A percentile compares a stretch with the other conserved stretches of the same genome.
Conservation (phyloP, 2,329 filamentous ascomycete species). For the Verticillium zaregamsianum region DNA sequence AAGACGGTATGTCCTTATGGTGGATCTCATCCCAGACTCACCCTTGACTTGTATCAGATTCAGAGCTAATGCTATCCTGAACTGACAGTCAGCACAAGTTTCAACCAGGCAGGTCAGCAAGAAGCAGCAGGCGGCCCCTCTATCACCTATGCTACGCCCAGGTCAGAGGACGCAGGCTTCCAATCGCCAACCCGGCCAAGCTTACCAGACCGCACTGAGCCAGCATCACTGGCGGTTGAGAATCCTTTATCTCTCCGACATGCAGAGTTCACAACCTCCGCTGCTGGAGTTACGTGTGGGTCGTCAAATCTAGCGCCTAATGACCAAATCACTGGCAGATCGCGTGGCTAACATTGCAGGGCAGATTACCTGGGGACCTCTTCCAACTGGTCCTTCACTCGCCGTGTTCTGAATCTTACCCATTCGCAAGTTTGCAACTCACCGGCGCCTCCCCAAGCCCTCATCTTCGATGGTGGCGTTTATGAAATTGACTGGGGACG, state of each 20-base stretch:
- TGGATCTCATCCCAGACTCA: conserved; percentile 19
- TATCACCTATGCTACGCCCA: not conserved
- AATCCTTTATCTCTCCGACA: conserved; percentile 37
- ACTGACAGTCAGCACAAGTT: not conserved
- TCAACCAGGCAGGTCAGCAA: conserved; percentile 8
- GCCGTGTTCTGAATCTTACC: conserved; percentile 42
- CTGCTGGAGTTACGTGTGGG: conserved; percentile 37
- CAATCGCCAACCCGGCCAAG: conserved; percentile 12
- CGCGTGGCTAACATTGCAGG: not conserved
- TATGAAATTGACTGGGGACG: conserved; percentile 51
- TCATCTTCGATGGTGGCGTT: conserved; percentile 46
- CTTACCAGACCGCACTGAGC: conserved; percentile 20
- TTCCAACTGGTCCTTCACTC: conserved; percentile 52
- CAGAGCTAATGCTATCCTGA: not conserved
- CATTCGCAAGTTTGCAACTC: conserved; percentile 40
- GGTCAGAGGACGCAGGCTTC: not conserved
- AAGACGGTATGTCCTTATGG: not conserved
- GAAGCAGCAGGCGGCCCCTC: conserved; percentile 14
- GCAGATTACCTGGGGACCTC: conserved; percentile 49
- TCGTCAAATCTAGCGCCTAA: conserved; percentile 5
- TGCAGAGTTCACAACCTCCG: conserved; percentile 35
- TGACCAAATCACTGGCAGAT: not conserved
- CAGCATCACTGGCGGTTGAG: conserved; percentile 24
- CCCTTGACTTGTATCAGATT: conserved; percentile 29
- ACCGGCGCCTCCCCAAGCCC: conserved; percentile 34